Evolutionary conservation across 768 basidiomycete species (phyloP).

Genomic region (Tylopilus felleus): DNA sequence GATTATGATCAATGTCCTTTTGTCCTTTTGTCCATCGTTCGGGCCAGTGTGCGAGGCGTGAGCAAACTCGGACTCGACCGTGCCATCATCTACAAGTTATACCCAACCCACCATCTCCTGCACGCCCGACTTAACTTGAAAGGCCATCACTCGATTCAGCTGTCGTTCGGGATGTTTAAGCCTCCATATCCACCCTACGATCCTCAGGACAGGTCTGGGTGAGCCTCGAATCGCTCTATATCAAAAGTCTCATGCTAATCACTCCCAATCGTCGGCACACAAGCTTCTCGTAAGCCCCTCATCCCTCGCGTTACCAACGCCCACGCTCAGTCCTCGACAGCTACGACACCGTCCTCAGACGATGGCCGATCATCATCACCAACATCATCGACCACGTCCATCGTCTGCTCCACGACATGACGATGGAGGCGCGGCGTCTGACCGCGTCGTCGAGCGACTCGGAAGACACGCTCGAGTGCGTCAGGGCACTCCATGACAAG

Average conservation of each 20-base stretch:
- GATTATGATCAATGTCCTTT: not conserved
- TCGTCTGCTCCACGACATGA: constrained; percentile 61
- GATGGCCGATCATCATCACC: constrained; percentile 86
- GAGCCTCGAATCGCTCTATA: constrained; percentile 13
- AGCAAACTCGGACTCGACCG: not conserved
- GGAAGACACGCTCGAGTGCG: constrained; percentile 7
- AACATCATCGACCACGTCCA: constrained; percentile 74
- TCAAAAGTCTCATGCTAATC: not conserved
- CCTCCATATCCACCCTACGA: constrained; percentile 70
- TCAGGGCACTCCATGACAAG: constrained; percentile 37
- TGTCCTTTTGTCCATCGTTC: not conserved
- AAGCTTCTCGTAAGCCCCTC: constrained; percentile 60
- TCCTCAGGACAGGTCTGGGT: constrained; percentile 67
- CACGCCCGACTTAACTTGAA: not conserved
- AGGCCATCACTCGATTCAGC: not conserved
- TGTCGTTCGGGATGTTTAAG: constrained; percentile 34
- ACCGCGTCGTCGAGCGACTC: not conserved
- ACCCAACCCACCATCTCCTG: too few relatives aligned
- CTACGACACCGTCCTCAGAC: constrained; percentile 72
- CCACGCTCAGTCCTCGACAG: constrained; percentile 34
- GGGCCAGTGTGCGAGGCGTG: not conserved
- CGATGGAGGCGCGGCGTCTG: constrained; percentile 36
- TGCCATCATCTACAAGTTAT: not conserved
- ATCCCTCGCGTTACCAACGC: not conserved
- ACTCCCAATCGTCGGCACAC: not conserved